Evolutionary conservation across 2,329 filamentous ascomycete genomes (phyloP).

Genomic region (Venturia nashicola): DNA sequence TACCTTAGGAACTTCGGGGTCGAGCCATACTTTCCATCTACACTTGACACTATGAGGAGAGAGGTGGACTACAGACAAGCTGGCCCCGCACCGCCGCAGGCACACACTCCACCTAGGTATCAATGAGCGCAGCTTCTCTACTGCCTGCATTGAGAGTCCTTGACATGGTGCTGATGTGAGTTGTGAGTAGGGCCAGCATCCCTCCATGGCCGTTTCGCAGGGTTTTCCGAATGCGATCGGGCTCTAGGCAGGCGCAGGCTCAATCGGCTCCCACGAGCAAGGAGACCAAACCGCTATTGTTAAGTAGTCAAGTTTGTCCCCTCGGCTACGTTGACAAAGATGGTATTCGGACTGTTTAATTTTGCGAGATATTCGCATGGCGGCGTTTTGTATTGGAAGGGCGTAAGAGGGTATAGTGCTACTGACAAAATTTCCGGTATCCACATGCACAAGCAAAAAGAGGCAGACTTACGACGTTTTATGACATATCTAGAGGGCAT

Average conservation of each 20-base stretch:
- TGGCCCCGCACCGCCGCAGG: conserved; percentile 6
- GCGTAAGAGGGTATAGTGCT: background rate
- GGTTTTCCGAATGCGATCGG: too few species aligned
- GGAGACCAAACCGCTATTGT: too few species aligned
- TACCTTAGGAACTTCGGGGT: conserved; percentile 40
- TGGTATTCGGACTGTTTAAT: background rate
- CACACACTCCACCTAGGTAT: conserved; percentile 11
- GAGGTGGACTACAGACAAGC: conserved; percentile 19
- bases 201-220: too few species aligned
- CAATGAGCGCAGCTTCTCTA: background rate
- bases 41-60: conserved; percentile 36
- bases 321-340: too few species aligned
- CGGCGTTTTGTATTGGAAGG: background rate
- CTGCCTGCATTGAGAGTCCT: background rate
- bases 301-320: too few species aligned
- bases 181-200: background rate
- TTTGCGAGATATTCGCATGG: background rate
- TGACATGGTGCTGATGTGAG: background rate
- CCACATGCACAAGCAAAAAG: background rate
- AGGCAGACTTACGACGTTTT: too few species aligned
- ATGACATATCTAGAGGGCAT: too few species aligned
- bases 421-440: background rate
- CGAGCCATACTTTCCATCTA: conserved; percentile 40
- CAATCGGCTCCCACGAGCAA: too few species aligned
- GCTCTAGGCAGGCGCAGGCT: too few species aligned